These are phyloP conservation scores for Aotearoamyces nothofagi DNA, from an alignment of 2,329 filamentous ascomycete species.

Conservation along the genomic window DNA sequence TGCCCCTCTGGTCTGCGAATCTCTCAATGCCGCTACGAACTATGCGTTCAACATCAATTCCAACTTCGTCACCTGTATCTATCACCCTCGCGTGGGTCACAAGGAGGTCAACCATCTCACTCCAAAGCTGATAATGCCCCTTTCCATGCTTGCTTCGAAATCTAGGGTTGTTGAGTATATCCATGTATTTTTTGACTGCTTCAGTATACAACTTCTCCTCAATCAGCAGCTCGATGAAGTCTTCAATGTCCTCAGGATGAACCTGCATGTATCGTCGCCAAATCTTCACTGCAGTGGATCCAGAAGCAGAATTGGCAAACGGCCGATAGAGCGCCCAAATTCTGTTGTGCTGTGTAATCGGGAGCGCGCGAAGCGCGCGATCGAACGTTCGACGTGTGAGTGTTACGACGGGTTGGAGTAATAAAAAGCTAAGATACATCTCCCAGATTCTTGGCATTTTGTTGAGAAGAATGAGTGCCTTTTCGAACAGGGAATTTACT, in stretches of 20 bases:
- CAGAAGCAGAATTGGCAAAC: constrained; percentile 82
- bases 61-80: constrained; percentile 63
- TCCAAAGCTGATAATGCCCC: constrained; percentile 94
- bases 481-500: constrained; percentile 88
- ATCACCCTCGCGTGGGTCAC: constrained; percentile 83
- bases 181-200: constrained; percentile 80
- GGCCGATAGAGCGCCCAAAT: constrained; percentile 87
- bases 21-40: constrained; percentile 81
- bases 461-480: constrained; percentile 82
- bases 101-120: constrained; percentile 87
- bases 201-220: constrained; percentile 78
- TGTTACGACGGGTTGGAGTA: constrained; percentile 84
- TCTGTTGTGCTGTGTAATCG: constrained; percentile 86
- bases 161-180: constrained; percentile 75
- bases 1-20: constrained; percentile 87
- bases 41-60: constrained; percentile 83
- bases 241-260: constrained; percentile 87
- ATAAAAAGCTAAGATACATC: constrained; percentile 84
- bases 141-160: constrained; percentile 91
- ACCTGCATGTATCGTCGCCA: constrained; percentile 97
- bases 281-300: constrained; percentile 79
- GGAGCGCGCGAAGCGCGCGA: constrained; percentile 76
- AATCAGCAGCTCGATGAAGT: constrained; percentile 81
- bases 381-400: constrained; percentile 80
- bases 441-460: constrained; percentile 99